phyloP scores from a whole-genome alignment of 768 basidiomycete species.

The Coprinopsis sp. region DNA sequence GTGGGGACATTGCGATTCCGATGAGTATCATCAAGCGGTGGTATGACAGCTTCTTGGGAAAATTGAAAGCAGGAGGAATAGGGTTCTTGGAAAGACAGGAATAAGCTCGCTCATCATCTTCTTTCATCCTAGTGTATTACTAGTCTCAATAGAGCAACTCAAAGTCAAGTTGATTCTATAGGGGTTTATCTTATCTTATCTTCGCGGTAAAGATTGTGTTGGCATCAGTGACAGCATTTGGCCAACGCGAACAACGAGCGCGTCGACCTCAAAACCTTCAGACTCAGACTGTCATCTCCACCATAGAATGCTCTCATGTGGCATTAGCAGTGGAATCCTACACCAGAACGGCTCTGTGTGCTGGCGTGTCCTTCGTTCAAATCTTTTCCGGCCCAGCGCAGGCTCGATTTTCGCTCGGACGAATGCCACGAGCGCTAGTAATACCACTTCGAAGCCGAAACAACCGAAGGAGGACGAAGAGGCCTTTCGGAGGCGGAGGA shows the following conservation, averaged over 20 bases:
- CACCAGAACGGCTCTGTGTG: not conserved
- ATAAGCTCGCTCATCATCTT: too few species aligned
- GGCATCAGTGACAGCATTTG: not conserved
- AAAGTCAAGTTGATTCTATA: not conserved
- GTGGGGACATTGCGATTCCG: conserved; percentile 46
- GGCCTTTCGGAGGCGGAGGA: conserved; percentile 42
- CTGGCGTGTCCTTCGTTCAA: not conserved
- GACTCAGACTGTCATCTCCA: too few species aligned
- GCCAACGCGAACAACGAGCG: not conserved
- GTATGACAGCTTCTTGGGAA: conserved; percentile 64
- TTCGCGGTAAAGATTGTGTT: too few species aligned
- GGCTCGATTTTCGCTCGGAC: not conserved
- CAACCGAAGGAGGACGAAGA: conserved; percentile 27
- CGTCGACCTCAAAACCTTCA: too few species aligned
- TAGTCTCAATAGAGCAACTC: too few species aligned
- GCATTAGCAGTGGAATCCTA: not conserved
- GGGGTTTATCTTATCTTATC: conserved; percentile 9
- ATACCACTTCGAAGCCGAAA: not conserved
- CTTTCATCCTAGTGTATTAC: too few species aligned
- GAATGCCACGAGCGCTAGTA: not conserved
- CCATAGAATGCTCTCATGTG: conserved; percentile 1
- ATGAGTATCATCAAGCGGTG: conserved; percentile 61
- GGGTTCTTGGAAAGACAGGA: conserved; percentile 51
- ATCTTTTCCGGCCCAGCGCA: not conserved
- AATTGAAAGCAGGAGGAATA: conserved; percentile 53